These are phyloP conservation scores for Rhizophora mangle DNA, from an alignment of 345 rosid species.

Conservation along the genomic window DNA sequence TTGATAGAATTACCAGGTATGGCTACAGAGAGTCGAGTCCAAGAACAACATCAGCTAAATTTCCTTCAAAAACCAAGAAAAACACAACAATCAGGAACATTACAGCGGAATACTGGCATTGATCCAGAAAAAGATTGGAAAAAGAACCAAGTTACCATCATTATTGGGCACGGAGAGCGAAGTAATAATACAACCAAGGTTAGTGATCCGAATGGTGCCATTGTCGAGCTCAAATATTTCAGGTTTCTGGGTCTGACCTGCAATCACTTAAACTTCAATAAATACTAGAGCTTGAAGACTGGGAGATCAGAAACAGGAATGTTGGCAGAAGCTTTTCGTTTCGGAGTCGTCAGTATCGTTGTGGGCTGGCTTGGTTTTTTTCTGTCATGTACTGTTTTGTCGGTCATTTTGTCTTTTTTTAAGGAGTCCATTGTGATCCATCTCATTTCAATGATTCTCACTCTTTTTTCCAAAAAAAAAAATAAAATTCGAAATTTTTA, in stretches of 20 bases:
- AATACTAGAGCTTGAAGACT: no score
- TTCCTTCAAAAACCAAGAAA: conserved; percentile 43
- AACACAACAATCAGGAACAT: conserved; percentile 13
- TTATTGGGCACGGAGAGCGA: conserved; percentile 73
- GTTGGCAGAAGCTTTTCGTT: no score
- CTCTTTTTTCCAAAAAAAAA: no score
- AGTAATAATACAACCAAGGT: conserved; percentile 79
- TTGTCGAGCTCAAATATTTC: conserved; percentile 76
- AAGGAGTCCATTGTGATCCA: no score
- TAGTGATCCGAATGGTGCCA: conserved; percentile 67
- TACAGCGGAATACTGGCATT: not conserved
- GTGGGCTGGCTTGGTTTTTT: no score
- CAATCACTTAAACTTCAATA: conserved; percentile 34
- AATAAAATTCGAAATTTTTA: no score
- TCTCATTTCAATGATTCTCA: no score
- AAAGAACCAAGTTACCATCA: conserved; percentile 39
- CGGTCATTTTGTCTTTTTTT: no score
- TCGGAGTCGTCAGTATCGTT: no score
- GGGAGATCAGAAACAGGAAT: no score
- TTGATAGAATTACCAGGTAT: conserved; percentile 53
- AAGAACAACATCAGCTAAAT: conserved; percentile 75
- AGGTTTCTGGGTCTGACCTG: conserved; percentile 50
- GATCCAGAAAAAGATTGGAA: not conserved
- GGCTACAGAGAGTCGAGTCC: conserved; percentile 87
- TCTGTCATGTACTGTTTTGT: no score